A percentile compares a stretch with the other conserved stretches of the same genome.
Conservation (phyloP, 2,329 filamentous ascomycete species). For the Cladosporium austrohemisphaericum region DNA sequence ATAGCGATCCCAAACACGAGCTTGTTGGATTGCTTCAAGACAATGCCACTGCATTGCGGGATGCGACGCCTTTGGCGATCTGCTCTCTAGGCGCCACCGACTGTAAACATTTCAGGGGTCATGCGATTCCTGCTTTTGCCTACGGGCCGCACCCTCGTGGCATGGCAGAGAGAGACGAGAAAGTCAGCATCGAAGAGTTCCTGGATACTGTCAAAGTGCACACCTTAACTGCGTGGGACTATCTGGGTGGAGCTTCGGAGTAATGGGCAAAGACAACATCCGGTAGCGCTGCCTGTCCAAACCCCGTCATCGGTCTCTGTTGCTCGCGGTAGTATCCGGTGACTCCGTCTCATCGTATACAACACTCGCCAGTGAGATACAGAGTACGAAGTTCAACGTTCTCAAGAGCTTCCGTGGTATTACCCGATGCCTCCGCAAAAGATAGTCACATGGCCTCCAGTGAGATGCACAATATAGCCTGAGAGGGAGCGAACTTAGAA, state of each 20-base stretch:
- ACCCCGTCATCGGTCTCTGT: no score
- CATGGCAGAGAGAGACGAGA: slow-evolving; percentile 28
- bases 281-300: no score
- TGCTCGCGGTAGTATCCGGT: no score
- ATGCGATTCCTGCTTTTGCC: slow-evolving; percentile 36
- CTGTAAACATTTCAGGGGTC: slow-evolving; percentile 41
- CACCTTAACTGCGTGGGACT: slow-evolving; percentile 33
- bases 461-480: no score
- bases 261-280: no score
- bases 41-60: slow-evolving; percentile 27
- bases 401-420: no score
- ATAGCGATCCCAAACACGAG: slow-evolving; percentile 33
- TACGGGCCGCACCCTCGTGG: slow-evolving; percentile 34
- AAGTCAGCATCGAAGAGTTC: slow-evolving; percentile 32
- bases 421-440: no score
- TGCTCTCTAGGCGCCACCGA: slow-evolving; percentile 40
- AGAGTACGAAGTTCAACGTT: no score
- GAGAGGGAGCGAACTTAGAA: no score
- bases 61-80: slow-evolving; percentile 31
- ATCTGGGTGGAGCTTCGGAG: slow-evolving; percentile 22
- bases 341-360: no score
- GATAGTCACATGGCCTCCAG: no score
- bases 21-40: slow-evolving; percentile 30
- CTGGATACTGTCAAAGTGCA: slow-evolving; percentile 31
- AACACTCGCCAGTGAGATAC: no score